These are phyloP conservation scores for Rhodocollybia butyracea DNA, from an alignment of 768 basidiomycete species.

Conservation along the genomic window DNA sequence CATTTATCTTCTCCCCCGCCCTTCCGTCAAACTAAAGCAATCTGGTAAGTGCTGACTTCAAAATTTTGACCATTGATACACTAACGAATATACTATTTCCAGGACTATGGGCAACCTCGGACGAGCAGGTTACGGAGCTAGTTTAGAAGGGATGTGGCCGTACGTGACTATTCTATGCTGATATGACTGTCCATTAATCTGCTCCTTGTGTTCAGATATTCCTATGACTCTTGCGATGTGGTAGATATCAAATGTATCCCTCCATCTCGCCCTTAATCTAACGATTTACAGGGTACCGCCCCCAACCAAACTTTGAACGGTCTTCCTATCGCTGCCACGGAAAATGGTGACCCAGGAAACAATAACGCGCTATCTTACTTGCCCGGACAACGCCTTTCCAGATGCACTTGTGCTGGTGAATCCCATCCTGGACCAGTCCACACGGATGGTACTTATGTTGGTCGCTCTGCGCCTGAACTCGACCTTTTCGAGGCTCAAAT, in stretches of 20 bases:
- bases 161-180: too few species aligned
- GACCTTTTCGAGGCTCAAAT: conserved; percentile 56
- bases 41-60: not conserved
- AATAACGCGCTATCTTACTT: conserved; percentile 40
- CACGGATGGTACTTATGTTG: conserved; percentile 44
- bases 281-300: too few species aligned
- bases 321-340: conserved; percentile 34
- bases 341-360: conserved; percentile 26
- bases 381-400: conserved; percentile 52
- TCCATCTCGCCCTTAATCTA: too few species aligned
- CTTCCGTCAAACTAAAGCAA: not conserved
- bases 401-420: conserved; percentile 58
- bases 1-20: conserved; percentile 8
- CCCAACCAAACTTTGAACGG: conserved; percentile 50
- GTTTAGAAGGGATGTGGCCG: conserved; percentile 41
- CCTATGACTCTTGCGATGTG: conserved; percentile 49
- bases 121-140: conserved; percentile 54
- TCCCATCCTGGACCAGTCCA: conserved; percentile 54
- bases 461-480: conserved; percentile 57
- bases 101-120: conserved; percentile 59
- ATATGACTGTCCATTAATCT: too few species aligned
- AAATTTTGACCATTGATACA: conserved; percentile 28
- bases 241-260: too few species aligned
- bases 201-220: too few species aligned
- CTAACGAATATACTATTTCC: too few species aligned